These are phyloP conservation scores for Ustilago cynodontis DNA, from an alignment of 1,284 basidiomycete species.

Conservation along the genomic window DNA sequence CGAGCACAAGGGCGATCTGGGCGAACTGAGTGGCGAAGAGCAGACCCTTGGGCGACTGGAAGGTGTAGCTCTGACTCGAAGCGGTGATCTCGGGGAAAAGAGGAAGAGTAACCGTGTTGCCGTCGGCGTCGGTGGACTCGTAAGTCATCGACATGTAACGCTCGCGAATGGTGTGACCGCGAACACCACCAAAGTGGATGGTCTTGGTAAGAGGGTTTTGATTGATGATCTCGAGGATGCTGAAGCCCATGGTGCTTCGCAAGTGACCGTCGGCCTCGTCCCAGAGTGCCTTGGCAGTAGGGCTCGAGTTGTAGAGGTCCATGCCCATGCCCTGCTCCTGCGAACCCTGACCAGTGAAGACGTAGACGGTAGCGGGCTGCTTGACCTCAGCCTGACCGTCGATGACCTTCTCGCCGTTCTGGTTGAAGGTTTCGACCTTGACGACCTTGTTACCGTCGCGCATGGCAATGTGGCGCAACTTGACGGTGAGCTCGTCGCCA, in stretches of 20 bases:
- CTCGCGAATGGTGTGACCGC: constrained; percentile 95
- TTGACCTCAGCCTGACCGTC: constrained; percentile 92
- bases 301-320: constrained; percentile 93
- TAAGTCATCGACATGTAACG: constrained; percentile 99
- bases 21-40: constrained; percentile 98
- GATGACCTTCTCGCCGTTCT: constrained; percentile 87
- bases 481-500: constrained; percentile 86
- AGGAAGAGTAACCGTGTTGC: constrained; percentile 74
- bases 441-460: constrained; percentile 77
- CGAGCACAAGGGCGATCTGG: constrained; percentile 93
- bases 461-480: constrained; percentile 74
- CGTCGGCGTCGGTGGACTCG: constrained; percentile 88
- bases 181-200: constrained; percentile 98
- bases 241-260: constrained; percentile 92
- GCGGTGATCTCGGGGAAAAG: constrained; percentile 66
- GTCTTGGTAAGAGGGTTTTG: constrained; percentile 75
- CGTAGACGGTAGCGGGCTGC: constrained; percentile 85
- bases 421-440: constrained; percentile 88
- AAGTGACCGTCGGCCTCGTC: constrained; percentile 94
- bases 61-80: constrained; percentile 79
- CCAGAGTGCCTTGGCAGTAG: constrained; percentile 95
- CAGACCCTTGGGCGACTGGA: constrained; percentile 93
- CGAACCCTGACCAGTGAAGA: constrained; percentile 98
- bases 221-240: constrained; percentile 87
- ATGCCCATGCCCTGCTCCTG: constrained; percentile 99